These are phyloP conservation scores for Zygoascus bituminiphila DNA, from an alignment of 805 yeast species.

Conservation along the genomic window DNA sequence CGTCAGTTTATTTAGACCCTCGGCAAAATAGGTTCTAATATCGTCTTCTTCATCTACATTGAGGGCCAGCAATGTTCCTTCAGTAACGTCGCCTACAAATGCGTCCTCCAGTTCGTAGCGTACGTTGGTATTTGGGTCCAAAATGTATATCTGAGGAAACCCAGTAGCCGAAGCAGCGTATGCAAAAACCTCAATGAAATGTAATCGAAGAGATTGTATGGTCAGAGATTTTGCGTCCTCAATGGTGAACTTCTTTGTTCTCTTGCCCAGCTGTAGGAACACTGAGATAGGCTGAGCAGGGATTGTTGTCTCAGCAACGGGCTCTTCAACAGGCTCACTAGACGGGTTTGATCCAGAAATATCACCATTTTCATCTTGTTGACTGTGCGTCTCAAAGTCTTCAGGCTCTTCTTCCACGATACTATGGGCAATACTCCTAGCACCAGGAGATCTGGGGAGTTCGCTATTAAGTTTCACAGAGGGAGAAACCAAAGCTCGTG, in stretches of 20 bases:
- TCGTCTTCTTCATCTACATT: conserved; percentile 39
- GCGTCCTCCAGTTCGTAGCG: conserved; percentile 77
- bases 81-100: conserved; percentile 46
- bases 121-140: conserved; percentile 49
- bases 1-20: conserved; percentile 18
- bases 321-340: neutral
- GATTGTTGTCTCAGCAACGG: neutral
- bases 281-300: conserved; percentile 13
- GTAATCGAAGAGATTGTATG: conserved; percentile 37
- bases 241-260: conserved; percentile 25
- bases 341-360: neutral
- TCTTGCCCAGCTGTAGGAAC: conserved; percentile 29
- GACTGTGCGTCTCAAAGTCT: neutral
- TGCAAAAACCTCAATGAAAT: conserved; percentile 82
- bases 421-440: neutral
- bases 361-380: neutral
- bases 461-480: neutral
- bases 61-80: conserved; percentile 53
- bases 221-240: conserved; percentile 27
- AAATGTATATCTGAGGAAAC: conserved; percentile 74
- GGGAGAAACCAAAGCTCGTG: neutral
- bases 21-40: conserved; percentile 25
- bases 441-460: neutral
- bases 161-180: conserved; percentile 52
- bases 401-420: neutral